Evolutionary conservation across 2,329 filamentous ascomycete species (phyloP).

Genomic region (Talaromyces sp.): DNA sequence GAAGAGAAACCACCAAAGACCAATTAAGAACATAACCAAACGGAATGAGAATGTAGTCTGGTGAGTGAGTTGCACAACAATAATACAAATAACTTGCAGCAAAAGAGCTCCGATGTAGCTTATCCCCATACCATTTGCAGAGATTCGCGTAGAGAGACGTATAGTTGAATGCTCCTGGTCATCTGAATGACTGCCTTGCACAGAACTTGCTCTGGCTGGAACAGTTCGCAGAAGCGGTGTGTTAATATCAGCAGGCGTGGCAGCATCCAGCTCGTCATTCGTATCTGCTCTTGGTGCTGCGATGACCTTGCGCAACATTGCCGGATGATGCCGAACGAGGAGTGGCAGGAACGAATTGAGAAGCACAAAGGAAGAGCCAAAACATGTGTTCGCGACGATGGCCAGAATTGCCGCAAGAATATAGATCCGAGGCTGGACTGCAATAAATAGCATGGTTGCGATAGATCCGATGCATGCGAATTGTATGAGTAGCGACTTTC

Average conservation of each 20-base stretch:
- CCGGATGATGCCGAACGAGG: slow-evolving; percentile 79
- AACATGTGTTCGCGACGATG: slow-evolving; percentile 87
- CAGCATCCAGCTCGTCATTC: slow-evolving; percentile 18
- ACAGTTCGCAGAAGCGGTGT: slow-evolving; percentile 27
- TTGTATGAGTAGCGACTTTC: slow-evolving; percentile 79
- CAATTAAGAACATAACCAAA: slow-evolving; percentile 80
- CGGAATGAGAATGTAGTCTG: slow-evolving; percentile 83
- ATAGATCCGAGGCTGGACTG: slow-evolving; percentile 71
- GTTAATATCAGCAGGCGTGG: slow-evolving; percentile 22
- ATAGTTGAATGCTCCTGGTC: slow-evolving; percentile 40
- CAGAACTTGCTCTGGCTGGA: slow-evolving; percentile 7
- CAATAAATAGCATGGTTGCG: slow-evolving; percentile 84
- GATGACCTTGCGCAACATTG: slow-evolving; percentile 34
- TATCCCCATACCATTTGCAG: slow-evolving; percentile 86
- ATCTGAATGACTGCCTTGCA: slow-evolving; percentile 9
- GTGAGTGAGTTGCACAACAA: slow-evolving; percentile 67
- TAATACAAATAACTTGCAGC: slow-evolving; percentile 75
- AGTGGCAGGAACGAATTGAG: slow-evolving; percentile 93
- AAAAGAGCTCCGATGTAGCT: slow-evolving; percentile 85
- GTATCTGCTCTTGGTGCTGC: slow-evolving; percentile 2
- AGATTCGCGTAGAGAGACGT: slow-evolving; percentile 82
- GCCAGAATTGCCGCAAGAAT: slow-evolving; percentile 78
- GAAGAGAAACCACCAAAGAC: slow-evolving; percentile 89
- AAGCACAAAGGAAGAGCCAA: slow-evolving; percentile 91
- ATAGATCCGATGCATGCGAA: slow-evolving; percentile 81